Evolutionary conservation across 208 protist genomes (phyloP), one percentile per base, ranked within the genome.

Genomic region (Vickermania spadyakhi): DNA sequence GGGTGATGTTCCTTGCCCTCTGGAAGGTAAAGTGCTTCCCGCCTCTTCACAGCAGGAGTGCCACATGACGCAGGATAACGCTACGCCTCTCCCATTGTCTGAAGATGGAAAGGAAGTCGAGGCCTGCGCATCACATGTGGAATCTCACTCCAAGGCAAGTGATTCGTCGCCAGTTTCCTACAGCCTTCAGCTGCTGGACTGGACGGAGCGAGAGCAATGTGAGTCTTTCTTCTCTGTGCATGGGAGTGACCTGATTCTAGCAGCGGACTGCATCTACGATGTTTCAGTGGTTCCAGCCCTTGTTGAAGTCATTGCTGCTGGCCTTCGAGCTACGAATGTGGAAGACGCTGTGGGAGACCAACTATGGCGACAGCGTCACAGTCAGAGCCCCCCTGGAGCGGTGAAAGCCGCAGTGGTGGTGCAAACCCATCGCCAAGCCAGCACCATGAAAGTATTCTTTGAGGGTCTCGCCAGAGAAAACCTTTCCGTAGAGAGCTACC

Each of bases 231-330:
- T 93, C 27, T 55, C 64, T 29, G 63, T 75, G 21, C 77, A 70
- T 68, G 53, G 53, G n/a, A 70, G 66, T 27, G 77, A 90, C 55
- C 58, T 93, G 7, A 64, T 81, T 26, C 60, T 93, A 18, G 83
- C 81, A 2, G 82, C 86, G 5, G 86, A 93, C 70, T 90, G 82
- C 61, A 78, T 93, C 56, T 93, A 93, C 65, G 86, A 90, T 26
- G 75, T 77, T 2, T 57, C 70, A 28, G 66, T 77, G 27, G 84
- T 93, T 51, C 67, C 70, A 23, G 68, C 57, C 26, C 53, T 93
- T 42, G 83, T 87, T 1, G 51, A 49, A 26, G 86, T 78, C 23
- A 79, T 93, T 21, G 56, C 68, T 26, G 51, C 73, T 30, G 72
- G 55, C 21, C 56, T 86, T 11, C 72, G 61, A 0, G 26, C 56